Conservation (phyloP, 2,329 filamentous ascomycete genomes). For the Chaetomiaceae sp. region DNA sequence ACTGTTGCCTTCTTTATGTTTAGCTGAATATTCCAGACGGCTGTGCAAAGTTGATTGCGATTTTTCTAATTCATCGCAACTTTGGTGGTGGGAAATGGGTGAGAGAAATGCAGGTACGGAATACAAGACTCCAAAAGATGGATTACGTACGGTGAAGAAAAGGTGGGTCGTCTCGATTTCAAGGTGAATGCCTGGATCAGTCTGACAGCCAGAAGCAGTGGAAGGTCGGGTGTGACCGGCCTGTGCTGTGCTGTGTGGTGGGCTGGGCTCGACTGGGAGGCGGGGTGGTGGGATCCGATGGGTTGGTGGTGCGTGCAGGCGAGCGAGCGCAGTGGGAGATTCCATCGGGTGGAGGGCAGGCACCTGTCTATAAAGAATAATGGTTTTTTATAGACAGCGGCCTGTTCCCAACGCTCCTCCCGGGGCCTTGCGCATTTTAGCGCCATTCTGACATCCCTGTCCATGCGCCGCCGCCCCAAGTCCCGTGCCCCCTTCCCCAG, state of each 20-base stretch:
- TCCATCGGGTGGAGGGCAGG: constrained; percentile 25
- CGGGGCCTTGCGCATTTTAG: constrained; percentile 25
- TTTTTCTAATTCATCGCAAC: too few species aligned
- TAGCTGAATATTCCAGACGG: too few species aligned
- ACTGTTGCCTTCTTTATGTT: too few species aligned
- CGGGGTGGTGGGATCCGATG: constrained; percentile 14
- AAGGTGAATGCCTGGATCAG: too few species aligned
- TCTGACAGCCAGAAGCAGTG: background rate
- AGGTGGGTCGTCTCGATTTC: too few species aligned
- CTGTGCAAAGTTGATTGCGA: too few species aligned
- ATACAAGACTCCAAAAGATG: too few species aligned
- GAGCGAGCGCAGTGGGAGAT: constrained; percentile 21
- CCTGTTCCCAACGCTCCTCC: constrained; percentile 26
- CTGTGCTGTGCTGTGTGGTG: background rate
- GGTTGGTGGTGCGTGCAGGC: constrained; percentile 20
- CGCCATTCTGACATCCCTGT: constrained; percentile 24
- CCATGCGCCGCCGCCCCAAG: constrained; percentile 23
- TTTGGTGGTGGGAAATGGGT: too few species aligned
- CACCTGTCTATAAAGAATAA: constrained; percentile 28
- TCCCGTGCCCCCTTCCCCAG: constrained; percentile 16
- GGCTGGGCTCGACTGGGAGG: background rate
- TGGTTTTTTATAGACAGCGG: constrained; percentile 30
- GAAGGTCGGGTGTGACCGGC: constrained; percentile 16
- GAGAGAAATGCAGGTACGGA: too few species aligned
- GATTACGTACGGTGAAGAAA: too few species aligned